phyloP scores from a whole-genome alignment of 257 asterid genomes.

The Euphrasia confusa region DNA sequence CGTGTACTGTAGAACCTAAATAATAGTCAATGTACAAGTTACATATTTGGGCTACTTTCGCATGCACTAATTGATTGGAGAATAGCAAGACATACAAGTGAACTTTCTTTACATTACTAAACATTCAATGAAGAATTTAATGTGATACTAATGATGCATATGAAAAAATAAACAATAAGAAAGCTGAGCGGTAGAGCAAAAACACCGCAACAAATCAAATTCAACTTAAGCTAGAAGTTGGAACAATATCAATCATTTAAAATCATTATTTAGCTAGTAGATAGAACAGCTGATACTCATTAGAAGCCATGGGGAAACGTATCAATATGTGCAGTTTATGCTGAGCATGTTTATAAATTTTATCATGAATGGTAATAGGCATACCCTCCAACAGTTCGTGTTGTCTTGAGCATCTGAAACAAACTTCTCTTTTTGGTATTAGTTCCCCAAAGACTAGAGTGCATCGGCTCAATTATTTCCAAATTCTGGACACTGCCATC shows the following conservation, averaged over 20 bases:
- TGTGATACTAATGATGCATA: constrained; percentile 7
- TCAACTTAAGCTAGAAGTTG: neutral
- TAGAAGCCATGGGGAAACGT: constrained; percentile 12
- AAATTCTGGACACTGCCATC: constrained; percentile 84
- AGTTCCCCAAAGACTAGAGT: constrained; percentile 68
- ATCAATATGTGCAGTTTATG: constrained; percentile 18
- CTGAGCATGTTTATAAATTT: constrained; percentile 10
- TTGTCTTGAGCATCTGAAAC: constrained; percentile 94
- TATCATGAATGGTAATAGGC: constrained; percentile 23
- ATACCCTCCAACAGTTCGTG: constrained; percentile 96
- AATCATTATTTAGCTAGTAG: constrained; percentile 11
- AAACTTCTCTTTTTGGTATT: constrained; percentile 80
- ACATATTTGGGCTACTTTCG: constrained; percentile 4
- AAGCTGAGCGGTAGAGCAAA: constrained; percentile 8
- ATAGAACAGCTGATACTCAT: constrained; percentile 18
- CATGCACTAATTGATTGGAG: constrained; percentile 10
- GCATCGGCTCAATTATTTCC: constrained; percentile 92
- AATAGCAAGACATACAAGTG: constrained; percentile 7
- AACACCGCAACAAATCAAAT: neutral
- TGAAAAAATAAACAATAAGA: constrained; percentile 8
- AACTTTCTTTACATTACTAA: constrained; percentile 14
- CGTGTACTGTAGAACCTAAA: neutral
- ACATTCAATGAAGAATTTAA: constrained; percentile 12
- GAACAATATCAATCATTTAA: constrained; percentile 10
- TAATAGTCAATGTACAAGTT: neutral